Base-by-base conservation (phyloP, 768 basidiomycete species). In the Xerocomus spinulosus region DNA sequence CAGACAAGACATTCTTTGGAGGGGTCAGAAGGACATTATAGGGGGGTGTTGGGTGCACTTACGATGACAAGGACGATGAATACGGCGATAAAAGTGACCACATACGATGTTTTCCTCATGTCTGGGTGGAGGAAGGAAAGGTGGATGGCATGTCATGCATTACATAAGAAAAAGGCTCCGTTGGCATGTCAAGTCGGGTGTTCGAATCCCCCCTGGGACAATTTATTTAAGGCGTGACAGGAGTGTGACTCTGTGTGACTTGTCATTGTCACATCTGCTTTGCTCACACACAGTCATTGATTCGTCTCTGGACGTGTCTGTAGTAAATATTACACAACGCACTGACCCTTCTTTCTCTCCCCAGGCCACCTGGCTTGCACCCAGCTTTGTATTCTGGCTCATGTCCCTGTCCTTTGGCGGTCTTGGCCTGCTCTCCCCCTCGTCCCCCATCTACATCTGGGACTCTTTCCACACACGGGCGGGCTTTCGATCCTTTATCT, bases 71-170 rank as follows among this genome's bases (percentile, higher is more conserved):
- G 64, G 5, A 75, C 72, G 13, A 76, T 46, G 3, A 73, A 58
- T 2, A 84, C 78, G 24, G 78, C 77, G 49, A 80, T 53, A 54
- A 86, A 83, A 0, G 85, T 78, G 43, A 85, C 52, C 23, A 76
- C 77, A 53, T 88, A 88, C 1, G 83, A 87, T 1, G 74, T 78
- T 58, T 84, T 86, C 53, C 85, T 73, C 85, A 87, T 85, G 24
- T 44, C 9, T n/a, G 30, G 30, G 34, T 28, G 21, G 36, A n/a
- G 3, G 15, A 25, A 9, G n/a, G 10, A 17, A 12, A 23, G n/a
- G 21, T 13, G 23, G 21, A 24, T 7, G 2, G 36, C 12, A 17
- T 4, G 17, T 17, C 5, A 15, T 66, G 67, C 66, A 65, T 71
- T n/a, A n/a, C n/a, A n/a, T n/a, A n/a, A n/a, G n/a, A n/a, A n/a